These are phyloP conservation scores for Peniophora sp. DNA, from an alignment of 1,284 basidiomycete genomes.

Conservation along the genomic window DNA sequence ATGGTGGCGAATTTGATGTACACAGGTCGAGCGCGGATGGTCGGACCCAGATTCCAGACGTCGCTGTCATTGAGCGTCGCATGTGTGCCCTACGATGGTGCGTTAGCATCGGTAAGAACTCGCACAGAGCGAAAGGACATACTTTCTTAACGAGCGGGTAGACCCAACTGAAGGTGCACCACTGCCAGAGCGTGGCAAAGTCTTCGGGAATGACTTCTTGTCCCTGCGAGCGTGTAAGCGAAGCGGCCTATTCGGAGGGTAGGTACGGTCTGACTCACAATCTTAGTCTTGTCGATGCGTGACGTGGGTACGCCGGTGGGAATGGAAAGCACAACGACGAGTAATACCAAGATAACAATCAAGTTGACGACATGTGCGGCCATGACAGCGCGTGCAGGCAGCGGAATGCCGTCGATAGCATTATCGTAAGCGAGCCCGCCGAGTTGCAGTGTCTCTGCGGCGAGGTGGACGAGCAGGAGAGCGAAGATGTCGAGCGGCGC, in stretches of 20 bases:
- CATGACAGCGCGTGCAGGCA: conserved; percentile 25
- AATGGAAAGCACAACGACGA: conserved; percentile 45
- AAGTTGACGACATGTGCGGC: conserved; percentile 34
- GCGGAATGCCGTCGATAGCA: conserved; percentile 26
- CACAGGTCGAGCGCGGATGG: conserved; percentile 58
- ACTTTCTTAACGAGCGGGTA: conserved; percentile 52
- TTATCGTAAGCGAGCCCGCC: conserved; percentile 42
- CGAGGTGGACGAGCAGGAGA: conserved; percentile 38
- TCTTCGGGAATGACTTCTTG: conserved; percentile 62
- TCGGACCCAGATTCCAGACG: conserved; percentile 65
- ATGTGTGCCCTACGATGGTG: conserved; percentile 38
- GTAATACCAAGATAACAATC: conserved; percentile 25
- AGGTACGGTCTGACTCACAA: conserved; percentile 29
- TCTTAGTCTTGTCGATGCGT: conserved; percentile 36
- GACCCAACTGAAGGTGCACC: conserved; percentile 81
- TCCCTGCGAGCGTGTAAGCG: conserved; percentile 28
- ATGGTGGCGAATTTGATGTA: conserved; percentile 51
- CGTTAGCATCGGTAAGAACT: neutral
- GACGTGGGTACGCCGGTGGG: conserved; percentile 49
- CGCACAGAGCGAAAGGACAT: conserved; percentile 8
- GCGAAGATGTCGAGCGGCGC: conserved; percentile 46
- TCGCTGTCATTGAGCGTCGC: conserved; percentile 63
- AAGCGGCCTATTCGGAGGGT: neutral
- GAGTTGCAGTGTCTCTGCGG: conserved; percentile 32
- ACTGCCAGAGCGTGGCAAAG: conserved; percentile 65